Percentiles rank a stretch among this genome's conserved stretches.
Conservation (phyloP, 1,284 basidiomycete genomes). For the Baeospora myosura region DNA sequence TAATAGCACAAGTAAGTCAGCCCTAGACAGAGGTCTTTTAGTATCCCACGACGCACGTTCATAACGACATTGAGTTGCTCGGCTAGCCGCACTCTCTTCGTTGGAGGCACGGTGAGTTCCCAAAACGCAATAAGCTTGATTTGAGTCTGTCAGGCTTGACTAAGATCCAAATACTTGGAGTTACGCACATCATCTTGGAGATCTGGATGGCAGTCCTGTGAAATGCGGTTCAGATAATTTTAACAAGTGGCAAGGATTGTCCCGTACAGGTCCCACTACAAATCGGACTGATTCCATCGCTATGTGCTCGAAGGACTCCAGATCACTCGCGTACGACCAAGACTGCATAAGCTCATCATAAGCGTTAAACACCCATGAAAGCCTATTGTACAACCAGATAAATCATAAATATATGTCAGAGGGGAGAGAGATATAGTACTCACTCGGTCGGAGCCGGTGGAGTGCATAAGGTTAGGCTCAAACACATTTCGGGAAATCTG, state of each 20-base stretch:
- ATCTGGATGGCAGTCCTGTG: constrained; percentile 45
- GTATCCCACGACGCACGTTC: constrained; percentile 39
- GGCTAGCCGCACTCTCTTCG: constrained; percentile 40
- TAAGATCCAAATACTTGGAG: constrained; percentile 4
- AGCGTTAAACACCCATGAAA: constrained; percentile 49
- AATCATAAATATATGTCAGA: constrained; percentile 3
- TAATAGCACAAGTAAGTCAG: constrained; percentile 21
- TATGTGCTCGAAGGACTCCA: constrained; percentile 61
- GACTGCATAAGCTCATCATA: constrained; percentile 55
- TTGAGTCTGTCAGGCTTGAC: constrained; percentile 4
- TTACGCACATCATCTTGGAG: constrained; percentile 49
- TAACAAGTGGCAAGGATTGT: constrained; percentile 6
- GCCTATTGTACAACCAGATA: constrained; percentile 27
- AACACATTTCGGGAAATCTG: constrained; percentile 66
- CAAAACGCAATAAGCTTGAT: constrained; percentile 56
- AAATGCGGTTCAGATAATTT: constrained; percentile 6
- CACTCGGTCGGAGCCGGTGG: constrained; percentile 63
- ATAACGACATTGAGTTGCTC: constrained; percentile 48
- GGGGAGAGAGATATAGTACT: constrained; percentile 18
- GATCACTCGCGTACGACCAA: constrained; percentile 60
- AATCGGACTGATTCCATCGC: constrained; percentile 49
- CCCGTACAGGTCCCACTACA: constrained; percentile 46
- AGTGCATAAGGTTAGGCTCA: constrained; percentile 62
- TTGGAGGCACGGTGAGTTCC: constrained; percentile 49
- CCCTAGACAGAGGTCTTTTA: constrained; percentile 1